Percentiles rank a stretch among this genome's conserved stretches.
phyloP scores from a whole-genome alignment of 345 rosid species.

The Balakata baccata region DNA sequence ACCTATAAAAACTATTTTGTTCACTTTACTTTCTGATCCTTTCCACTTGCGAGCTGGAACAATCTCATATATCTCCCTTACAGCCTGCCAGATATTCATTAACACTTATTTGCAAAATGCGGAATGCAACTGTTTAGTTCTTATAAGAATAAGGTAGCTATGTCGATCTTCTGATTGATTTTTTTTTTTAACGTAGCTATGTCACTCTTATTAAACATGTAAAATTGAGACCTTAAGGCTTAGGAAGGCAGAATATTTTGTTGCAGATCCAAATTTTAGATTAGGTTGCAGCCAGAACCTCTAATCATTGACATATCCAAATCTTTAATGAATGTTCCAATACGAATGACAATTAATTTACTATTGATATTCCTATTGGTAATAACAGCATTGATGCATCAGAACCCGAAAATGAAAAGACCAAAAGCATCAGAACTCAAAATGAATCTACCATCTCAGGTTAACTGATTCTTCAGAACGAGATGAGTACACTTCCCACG shows the following conservation, averaged over 20 bases:
- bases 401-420: not conserved
- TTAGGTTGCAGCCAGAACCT: not conserved
- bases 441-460: slow-evolving; percentile 1
- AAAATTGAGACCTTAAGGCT: not conserved
- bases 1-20: slow-evolving; percentile 89
- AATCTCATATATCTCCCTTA: slow-evolving; percentile 88
- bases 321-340: not conserved
- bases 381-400: not conserved
- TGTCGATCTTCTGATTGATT: too few species aligned
- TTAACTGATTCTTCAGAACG: not conserved
- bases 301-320: not conserved
- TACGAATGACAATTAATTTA: not conserved
- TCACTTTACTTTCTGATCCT: slow-evolving; percentile 46
- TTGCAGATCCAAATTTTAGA: not conserved
- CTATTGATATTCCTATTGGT: too few species aligned
- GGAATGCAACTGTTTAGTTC: not conserved
- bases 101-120: slow-evolving; percentile 12
- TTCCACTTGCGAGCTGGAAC: slow-evolving; percentile 80
- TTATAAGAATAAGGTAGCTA: not conserved
- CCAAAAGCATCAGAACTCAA: not conserved
- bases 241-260: not conserved
- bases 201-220: not conserved
- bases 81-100: slow-evolving; percentile 54
- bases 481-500: slow-evolving; percentile 5
- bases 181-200: too few species aligned